Conservation (phyloP, 2,329 filamentous ascomycete genomes). For the Exophiala mesophila region DNA sequence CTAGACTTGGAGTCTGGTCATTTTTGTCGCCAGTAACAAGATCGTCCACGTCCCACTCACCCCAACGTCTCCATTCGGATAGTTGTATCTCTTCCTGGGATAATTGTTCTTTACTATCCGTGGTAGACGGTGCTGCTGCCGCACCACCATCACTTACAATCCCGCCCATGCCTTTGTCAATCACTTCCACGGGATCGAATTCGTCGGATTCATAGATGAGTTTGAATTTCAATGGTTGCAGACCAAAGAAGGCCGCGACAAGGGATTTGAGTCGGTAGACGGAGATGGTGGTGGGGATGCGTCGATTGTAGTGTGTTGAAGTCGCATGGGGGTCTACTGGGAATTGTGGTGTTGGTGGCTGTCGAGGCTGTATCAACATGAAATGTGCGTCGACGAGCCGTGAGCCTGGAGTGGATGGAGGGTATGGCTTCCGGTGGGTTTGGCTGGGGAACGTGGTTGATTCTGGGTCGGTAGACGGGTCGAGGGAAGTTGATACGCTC, state of each 20-base stretch:
- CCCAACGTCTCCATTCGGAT: constrained; percentile 46
- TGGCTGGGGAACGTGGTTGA: not conserved
- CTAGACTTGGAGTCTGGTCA: constrained; percentile 20
- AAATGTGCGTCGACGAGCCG: constrained; percentile 63
- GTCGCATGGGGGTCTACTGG: not conserved
- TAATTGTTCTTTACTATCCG: not conserved
- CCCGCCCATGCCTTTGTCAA: constrained; percentile 10
- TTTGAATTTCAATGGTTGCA: constrained; percentile 59
- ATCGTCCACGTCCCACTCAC: constrained; percentile 28
- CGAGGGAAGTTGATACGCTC: not conserved
- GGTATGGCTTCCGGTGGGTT: constrained; percentile 36
- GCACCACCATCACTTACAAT: not conserved
- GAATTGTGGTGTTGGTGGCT: constrained; percentile 8
- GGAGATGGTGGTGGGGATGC: constrained; percentile 69
- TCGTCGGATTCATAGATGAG: constrained; percentile 88
- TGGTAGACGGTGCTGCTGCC: not conserved
- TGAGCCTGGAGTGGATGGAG: constrained; percentile 77
- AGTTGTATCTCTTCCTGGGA: not conserved
- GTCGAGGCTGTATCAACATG: too few species aligned
- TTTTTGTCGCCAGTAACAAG: constrained; percentile 52
- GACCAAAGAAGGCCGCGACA: constrained; percentile 63
- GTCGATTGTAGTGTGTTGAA: constrained; percentile 10
- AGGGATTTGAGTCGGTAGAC: constrained; percentile 78
- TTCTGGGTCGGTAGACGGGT: not conserved
- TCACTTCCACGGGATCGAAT: constrained; percentile 66